These are phyloP conservation scores for Apophysomyces ossiformis DNA, from an alignment of 371 early-diverging fungal species.

Conservation along the genomic window DNA sequence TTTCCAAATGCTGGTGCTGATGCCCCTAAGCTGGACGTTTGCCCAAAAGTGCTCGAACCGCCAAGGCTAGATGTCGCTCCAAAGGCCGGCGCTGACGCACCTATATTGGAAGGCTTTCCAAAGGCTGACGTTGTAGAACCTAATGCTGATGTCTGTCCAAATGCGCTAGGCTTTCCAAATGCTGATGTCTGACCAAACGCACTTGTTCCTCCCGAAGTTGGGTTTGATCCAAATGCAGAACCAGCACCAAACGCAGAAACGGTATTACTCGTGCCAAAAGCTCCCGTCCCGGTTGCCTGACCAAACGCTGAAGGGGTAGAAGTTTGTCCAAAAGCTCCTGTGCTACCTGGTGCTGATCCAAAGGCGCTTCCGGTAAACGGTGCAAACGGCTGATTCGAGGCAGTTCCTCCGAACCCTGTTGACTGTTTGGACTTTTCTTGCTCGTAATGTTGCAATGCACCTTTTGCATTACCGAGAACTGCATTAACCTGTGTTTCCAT, in stretches of 20 bases:
- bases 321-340: constrained; percentile 10
- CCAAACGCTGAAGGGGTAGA: constrained; percentile 21
- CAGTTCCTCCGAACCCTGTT: constrained; percentile 34
- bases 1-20: constrained; percentile 31
- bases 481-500: constrained; percentile 44
- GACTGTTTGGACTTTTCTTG: constrained; percentile 35
- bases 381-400: constrained; percentile 27
- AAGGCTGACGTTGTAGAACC: no score
- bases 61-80: constrained; percentile 28
- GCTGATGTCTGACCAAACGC: constrained; percentile 27
- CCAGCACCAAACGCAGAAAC: constrained; percentile 20
- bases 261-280: not conserved
- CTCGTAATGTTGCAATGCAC: constrained; percentile 47
- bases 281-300: not conserved
- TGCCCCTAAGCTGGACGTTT: constrained; percentile 22
- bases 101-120: constrained; percentile 10
- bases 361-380: constrained; percentile 32
- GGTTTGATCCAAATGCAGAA: constrained; percentile 17
- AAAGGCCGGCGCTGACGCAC: constrained; percentile 22
- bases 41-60: constrained; percentile 23
- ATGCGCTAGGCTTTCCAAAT: not conserved
- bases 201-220: constrained; percentile 2
- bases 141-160: no score
- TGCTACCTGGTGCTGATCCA: constrained; percentile 11
- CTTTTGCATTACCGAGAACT: constrained; percentile 31